Evolutionary conservation across 139 green algal genomes (phyloP).

Genomic region (Coccomyxa sp.): DNA sequence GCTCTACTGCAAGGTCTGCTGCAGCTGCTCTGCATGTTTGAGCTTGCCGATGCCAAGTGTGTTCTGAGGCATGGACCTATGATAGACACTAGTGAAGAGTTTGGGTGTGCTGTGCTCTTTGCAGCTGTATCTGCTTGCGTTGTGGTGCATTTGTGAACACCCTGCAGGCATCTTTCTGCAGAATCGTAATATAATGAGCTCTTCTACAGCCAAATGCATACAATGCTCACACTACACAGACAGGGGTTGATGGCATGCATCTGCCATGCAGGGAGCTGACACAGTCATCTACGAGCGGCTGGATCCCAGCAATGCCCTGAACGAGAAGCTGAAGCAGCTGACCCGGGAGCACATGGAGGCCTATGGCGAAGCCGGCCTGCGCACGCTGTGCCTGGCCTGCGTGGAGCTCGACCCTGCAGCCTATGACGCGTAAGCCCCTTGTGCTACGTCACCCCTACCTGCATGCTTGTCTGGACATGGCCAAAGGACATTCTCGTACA

Average conservation of each 20-base stretch:
- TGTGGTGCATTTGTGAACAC: no score
- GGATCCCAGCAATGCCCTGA: constrained; percentile 21
- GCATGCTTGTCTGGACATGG: no score
- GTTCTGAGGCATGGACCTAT: background rate
- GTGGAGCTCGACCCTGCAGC: constrained; percentile 34
- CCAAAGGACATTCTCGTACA: no score
- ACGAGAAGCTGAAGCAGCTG: constrained; percentile 36
- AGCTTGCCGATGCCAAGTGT: background rate
- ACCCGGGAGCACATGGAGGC: constrained; percentile 66
- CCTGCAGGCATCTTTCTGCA: no score
- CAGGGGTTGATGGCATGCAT: no score
- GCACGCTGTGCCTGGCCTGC: constrained; percentile 79
- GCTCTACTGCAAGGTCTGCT: constrained; percentile 39
- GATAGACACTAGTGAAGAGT: background rate
- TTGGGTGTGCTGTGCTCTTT: no score
- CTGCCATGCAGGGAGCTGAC: constrained; percentile 77
- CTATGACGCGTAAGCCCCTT: constrained; percentile 14
- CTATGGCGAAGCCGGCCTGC: constrained; percentile 75
- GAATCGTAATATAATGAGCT: background rate
- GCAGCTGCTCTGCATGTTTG: background rate
- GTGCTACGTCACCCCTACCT: no score
- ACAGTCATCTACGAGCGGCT: constrained; percentile 77
- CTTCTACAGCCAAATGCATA: background rate
- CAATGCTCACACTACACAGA: no score
- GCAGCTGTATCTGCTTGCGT: no score